These are phyloP conservation scores for Aspergillus hortae DNA, from an alignment of 2,329 filamentous ascomycete genomes.

Conservation along the genomic window DNA sequence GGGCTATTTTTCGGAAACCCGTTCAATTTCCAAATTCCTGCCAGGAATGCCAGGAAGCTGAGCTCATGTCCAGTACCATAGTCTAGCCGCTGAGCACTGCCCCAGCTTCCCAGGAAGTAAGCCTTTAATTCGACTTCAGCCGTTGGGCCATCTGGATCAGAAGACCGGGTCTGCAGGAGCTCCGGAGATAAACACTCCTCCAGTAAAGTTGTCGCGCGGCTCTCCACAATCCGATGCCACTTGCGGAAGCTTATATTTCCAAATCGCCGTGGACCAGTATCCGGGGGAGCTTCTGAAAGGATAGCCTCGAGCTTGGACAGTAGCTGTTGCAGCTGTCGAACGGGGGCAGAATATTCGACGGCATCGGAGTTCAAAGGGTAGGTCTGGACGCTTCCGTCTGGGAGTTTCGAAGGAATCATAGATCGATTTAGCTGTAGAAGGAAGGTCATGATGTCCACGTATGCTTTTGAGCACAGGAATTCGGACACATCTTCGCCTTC, in stretches of 20 bases:
- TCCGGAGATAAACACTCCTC: conserved; percentile 52
- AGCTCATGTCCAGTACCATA: conserved; percentile 96
- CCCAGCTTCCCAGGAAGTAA: conserved; percentile 83
- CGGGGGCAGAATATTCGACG: conserved; percentile 51
- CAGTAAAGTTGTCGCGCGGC: conserved; percentile 56
- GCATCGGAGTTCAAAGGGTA: conserved; percentile 46
- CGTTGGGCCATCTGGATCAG: conserved; percentile 35
- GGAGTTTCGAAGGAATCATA: conserved; percentile 66
- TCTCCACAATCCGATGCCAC: conserved; percentile 71
- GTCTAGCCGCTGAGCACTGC: conserved; percentile 83
- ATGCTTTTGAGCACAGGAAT: conserved; percentile 78
- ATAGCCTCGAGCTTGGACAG: conserved; percentile 63
- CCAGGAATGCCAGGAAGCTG: conserved; percentile 89
- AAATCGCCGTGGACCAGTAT: conserved; percentile 81
- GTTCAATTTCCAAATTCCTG: conserved; percentile 84
- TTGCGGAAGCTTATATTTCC: conserved; percentile 86
- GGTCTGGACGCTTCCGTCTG: conserved; percentile 42
- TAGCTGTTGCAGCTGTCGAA: conserved; percentile 64
- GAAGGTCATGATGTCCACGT: conserved; percentile 82
- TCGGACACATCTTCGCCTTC: conserved; percentile 74
- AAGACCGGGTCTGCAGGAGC: conserved; percentile 37
- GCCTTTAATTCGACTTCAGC: conserved; percentile 66
- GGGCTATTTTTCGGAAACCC: conserved; percentile 61
- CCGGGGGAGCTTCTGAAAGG: conserved; percentile 75
- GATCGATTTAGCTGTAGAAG: conserved; percentile 85